These are phyloP conservation scores for Penicillium verrucosum DNA, from an alignment of 2,329 filamentous ascomycete genomes.

Conservation along the genomic window DNA sequence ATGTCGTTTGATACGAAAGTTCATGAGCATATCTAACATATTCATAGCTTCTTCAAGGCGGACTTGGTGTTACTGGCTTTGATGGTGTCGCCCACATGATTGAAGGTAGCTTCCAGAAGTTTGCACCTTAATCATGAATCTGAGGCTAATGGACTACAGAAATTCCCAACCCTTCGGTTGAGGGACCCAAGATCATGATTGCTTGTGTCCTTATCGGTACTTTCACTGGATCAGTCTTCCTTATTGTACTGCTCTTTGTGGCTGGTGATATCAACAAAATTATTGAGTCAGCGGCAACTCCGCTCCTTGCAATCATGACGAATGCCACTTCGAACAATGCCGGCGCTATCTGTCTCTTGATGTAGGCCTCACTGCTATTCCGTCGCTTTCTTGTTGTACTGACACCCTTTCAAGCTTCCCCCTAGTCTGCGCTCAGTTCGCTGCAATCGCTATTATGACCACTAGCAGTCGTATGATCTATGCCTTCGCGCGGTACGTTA, in stretches of 20 bases:
- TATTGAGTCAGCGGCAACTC: constrained; percentile 55
- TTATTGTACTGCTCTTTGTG: constrained; percentile 63
- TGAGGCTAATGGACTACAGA: constrained; percentile 26
- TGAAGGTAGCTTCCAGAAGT: constrained; percentile 32
- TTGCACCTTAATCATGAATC: not conserved
- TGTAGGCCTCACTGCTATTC: constrained; percentile 36
- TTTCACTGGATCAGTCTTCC: constrained; percentile 60
- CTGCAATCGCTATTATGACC: constrained; percentile 35
- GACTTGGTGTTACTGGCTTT: constrained; percentile 54
- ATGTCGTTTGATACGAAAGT: constrained; percentile 15
- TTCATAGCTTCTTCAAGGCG: constrained; percentile 46
- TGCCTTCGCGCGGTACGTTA: constrained; percentile 32
- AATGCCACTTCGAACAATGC: constrained; percentile 60
- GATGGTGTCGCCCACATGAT: constrained; percentile 53
- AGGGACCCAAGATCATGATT: constrained; percentile 66
- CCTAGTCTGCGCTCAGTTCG: constrained; percentile 33
- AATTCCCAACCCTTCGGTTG: constrained; percentile 46
- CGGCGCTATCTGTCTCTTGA: constrained; percentile 62
- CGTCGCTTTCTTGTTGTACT: not conserved
- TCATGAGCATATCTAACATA: constrained; percentile 18
- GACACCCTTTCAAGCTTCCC: constrained; percentile 28
- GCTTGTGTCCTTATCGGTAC: constrained; percentile 62
- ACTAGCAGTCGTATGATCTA: constrained; percentile 38
- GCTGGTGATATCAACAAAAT: constrained; percentile 56
- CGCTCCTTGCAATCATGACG: constrained; percentile 60